Base-by-base conservation (phyloP, 2,329 filamentous ascomycete species). In the Stachybotrys chartarum region DNA sequence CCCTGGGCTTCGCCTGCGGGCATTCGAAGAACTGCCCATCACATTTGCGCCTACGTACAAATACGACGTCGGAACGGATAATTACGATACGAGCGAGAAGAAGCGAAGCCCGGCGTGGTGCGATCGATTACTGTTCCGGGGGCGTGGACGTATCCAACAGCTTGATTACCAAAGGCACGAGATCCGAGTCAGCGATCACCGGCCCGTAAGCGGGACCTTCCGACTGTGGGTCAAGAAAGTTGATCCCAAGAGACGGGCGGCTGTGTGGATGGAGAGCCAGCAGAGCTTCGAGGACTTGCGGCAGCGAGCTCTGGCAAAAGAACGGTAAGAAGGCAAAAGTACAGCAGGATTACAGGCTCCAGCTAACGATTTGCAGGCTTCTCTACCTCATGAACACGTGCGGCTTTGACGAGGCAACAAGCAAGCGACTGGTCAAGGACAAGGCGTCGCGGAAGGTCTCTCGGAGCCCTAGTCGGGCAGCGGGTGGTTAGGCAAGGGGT, bases 1-100 rank as follows among this genome's bases (percentile, higher is more conserved):
- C 64, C 91, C 93, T 0, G 89, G 86, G 0, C 97, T 97, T 74
- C 84, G 90, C 31, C 80, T 99, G 6, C 86, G 92, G 18, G 87
- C 90, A 0, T 97, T 99, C 70, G 85, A 87, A n/a, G 94, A 99
- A 72, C 79, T 87, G 55, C 89, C 88, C 1, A 97, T 99, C 64
- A 87, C 85, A 0, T 99, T 99, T 68, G 87, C 91, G 7, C 94
- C 94, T 1, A 99, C 94, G 0, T 99, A 99, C 78, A 99, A 99
- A 70, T 99, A 99, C 70, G 94, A 99, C 63, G 91, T 97, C 0
- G 92, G 92, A 16, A 95, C 91, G 0, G 93, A 97, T 67, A 88
- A 84, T 7, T 99, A 97, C 70, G 94, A 99, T 68, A 88, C 89
- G 0, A 93, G 89, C 63, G 94, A 99, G 71, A 99, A 99, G 78